Evolutionary conservation across 1,284 basidiomycete genomes (phyloP).

Genomic region (Trametes sp.): DNA sequence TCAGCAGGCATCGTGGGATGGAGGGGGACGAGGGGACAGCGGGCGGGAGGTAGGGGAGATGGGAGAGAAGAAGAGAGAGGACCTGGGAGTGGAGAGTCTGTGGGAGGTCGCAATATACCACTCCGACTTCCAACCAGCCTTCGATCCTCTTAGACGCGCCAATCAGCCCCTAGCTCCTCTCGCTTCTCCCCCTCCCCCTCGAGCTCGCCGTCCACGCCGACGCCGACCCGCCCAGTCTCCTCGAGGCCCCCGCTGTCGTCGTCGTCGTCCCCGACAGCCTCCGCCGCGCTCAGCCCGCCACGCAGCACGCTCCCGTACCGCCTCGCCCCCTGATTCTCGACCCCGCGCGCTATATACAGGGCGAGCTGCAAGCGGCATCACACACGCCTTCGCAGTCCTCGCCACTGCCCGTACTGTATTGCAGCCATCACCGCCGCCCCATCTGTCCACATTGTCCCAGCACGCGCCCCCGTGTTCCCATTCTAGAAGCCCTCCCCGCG

Average conservation of each 20-base stretch:
- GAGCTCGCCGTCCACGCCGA: neutral
- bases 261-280: neutral
- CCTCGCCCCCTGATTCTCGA: conserved; percentile 21
- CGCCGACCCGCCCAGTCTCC: neutral
- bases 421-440: conserved; percentile 3
- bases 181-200: neutral
- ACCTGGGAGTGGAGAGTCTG: conserved; percentile 30
- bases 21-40: conserved; percentile 2
- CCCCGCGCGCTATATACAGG: neutral
- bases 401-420: neutral
- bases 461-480: neutral
- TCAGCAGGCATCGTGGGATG: conserved; percentile 45
- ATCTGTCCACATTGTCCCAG: conserved; percentile 7
- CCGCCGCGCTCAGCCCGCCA: neutral
- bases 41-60: conserved; percentile 12
- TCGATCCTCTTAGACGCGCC: conserved; percentile 17
- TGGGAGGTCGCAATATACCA: conserved; percentile 23
- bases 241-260: neutral
- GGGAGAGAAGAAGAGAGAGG: conserved; percentile 31
- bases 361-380: conserved; percentile 6
- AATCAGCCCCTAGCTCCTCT: conserved; percentile 17
- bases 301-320: conserved; percentile 1
- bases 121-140: conserved; percentile 6
- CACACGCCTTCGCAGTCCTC: neutral
- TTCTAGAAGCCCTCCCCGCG: conserved; percentile 4